Base-by-base conservation (phyloP, 192 early-diverging fungal species). In the Coemansia sp. region DNA sequence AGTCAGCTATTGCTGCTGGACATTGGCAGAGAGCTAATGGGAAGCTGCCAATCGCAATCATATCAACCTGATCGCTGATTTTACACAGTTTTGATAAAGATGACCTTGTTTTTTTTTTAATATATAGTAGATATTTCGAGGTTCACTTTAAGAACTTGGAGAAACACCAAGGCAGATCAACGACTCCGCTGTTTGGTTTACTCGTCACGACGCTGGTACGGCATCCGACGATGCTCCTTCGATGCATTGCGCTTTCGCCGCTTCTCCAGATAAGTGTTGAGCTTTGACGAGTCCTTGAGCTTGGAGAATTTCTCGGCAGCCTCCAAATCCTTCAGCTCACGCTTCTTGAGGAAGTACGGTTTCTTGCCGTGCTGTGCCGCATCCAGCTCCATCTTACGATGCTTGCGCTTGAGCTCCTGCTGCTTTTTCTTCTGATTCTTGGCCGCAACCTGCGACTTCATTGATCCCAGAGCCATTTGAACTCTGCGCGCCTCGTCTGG, bases 211-310 rank as follows among this genome's bases (percentile, higher is more conserved):
- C 66, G 69, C 79, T 69, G 82, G 66, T 73, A 89, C 18, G 89
- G 91, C 66, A 96, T 78, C 58, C 72, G 71, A 41, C 81, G 84
- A 67, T 92, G 89, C 52, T 98, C 93, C 74, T 93, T 96, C 16
- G 88, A 79, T 6, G 95, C 91, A 70, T 99, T 98, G 70, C 89
- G 88, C 86, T 99, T 97, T 69, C 97, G 86, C 68, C 92, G 86
- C 86, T 97, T 96, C 69, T 99, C 96, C 66, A 98, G 77, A 36
- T 92, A 85, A 51, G 89, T 90, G 39, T 98, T 94, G 53, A 99
- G 66, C 65, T 85, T 85, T 49, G 92, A 89, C 24, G 86, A 85
- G 39, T 87, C 88, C 74, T 85, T 83, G 23, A 95, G 73, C 60
- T 88, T 72, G 48, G 92, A 86, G 86, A 92, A 97, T 77, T 92